Evolutionary conservation across 2,329 filamentous ascomycete genomes (phyloP), one percentile per base, ranked within the genome.

Genomic region (Tolypocladium nubicola): DNA sequence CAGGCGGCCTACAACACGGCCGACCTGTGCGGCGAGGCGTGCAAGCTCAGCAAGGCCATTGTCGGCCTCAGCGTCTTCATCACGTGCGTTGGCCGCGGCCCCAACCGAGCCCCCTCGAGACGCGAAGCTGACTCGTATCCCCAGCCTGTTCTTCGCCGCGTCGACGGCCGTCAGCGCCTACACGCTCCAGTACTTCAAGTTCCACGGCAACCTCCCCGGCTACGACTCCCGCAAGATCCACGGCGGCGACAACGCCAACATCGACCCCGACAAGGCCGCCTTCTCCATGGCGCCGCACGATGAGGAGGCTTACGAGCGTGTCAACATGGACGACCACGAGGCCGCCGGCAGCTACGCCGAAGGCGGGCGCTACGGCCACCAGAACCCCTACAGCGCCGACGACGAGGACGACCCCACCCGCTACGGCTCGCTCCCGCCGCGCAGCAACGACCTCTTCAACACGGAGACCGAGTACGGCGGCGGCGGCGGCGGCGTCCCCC

Each of bases 271-370:
- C 70, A 86, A 86, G 74, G 83, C 84, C 35, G 84, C 84, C 59
- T 87, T 87, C 72, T 85, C 82, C 57, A 85, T 84, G 70, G 82
- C 81, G 16, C 82, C 82, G n/a, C 80, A 84, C 65, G 83, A 84
- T 63, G 84, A 87, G 61, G 84, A 86, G 65, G 79, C 81, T 49
- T 87, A 87, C 65, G 81, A 83, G 54, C 81, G 81, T 16, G 78
- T 86, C 60, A 77, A 84, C 68, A 75, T 76, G 71, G 75, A 81
- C 58, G 79, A 83, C 63, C 76, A 82, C 60, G 75, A 80, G 56
- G 62, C 67, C 40, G 62, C 67, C 40, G 64, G 65, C 61, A 64
- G 61, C 26, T 67, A 67, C 55, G 65, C 60, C 54, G 63, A 65
- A 50, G 60, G 64, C 57, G 67, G 65, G 47, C 68, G 65, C 40